phyloP scores from a whole-genome alignment of 2,329 filamentous ascomycete genomes.

The Nigrospora sphaerica region DNA sequence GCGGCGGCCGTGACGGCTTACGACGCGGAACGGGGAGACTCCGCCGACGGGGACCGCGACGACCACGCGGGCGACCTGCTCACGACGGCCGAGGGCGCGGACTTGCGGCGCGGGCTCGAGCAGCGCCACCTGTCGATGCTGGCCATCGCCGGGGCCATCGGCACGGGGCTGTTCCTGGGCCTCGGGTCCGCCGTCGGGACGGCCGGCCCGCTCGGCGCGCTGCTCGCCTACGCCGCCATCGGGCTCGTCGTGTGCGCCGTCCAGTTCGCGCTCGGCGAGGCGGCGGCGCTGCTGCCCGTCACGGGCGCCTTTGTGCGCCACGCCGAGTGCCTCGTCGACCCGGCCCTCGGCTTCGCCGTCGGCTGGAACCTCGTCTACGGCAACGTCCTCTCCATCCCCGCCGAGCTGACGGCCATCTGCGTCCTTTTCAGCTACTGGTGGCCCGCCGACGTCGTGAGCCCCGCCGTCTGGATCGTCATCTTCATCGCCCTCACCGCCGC shows the following conservation, averaged over 20 bases:
- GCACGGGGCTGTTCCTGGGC: conserved; percentile 68
- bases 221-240: conserved; percentile 64
- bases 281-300: conserved; percentile 76
- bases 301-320: conserved; percentile 76
- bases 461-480: conserved; percentile 49
- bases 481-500: conserved; percentile 42
- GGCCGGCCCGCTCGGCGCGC: conserved; percentile 56
- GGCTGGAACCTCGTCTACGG: conserved; percentile 59
- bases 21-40: too few relatives aligned
- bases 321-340: conserved; percentile 71
- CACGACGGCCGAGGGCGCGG: conserved; percentile 39
- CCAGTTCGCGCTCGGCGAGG: conserved; percentile 76
- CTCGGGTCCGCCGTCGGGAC: conserved; percentile 47
- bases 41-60: background rate
- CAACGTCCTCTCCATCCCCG: conserved; percentile 44
- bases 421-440: conserved; percentile 49
- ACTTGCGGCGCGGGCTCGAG: conserved; percentile 40
- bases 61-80: conserved; percentile 35
- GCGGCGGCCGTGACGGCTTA: too few relatives aligned
- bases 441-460: conserved; percentile 45
- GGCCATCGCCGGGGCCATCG: conserved; percentile 66
- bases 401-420: conserved; percentile 52
- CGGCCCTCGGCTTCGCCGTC: conserved; percentile 71
- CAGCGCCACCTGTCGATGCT: conserved; percentile 55
- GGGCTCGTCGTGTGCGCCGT: conserved; percentile 71